Percentiles rank a stretch among this genome's conserved stretches.
phyloP scores from a whole-genome alignment of 331 rosid species.

The Dryas integrifolia region DNA sequence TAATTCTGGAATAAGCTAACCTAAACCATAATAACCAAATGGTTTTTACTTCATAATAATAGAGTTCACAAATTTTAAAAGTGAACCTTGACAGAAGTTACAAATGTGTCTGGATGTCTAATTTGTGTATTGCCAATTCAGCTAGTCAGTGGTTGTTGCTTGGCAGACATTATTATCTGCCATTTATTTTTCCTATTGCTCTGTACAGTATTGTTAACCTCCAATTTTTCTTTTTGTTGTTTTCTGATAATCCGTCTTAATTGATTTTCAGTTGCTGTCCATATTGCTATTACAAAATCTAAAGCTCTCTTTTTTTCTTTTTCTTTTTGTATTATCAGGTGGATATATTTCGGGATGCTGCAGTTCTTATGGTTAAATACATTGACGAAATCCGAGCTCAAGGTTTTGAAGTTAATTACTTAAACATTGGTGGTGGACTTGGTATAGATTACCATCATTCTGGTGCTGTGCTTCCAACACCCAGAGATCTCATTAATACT shows the following conservation, averaged over 20 bases:
- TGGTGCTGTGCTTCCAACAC: constrained; percentile 80
- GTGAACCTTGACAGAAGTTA: not conserved
- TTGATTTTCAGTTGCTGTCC: not conserved
- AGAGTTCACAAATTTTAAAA: not conserved
- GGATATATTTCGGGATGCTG: constrained; percentile 95
- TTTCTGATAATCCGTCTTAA: not conserved
- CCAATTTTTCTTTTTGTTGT: not conserved
- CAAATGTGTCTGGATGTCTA: not conserved
- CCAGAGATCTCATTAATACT: constrained; percentile 87
- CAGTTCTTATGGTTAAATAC: constrained; percentile 81
- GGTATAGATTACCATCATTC: constrained; percentile 94
- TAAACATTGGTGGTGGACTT: constrained; percentile 96
- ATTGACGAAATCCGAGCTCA: constrained; percentile 83
- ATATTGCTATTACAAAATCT: not conserved
- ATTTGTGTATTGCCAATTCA: not conserved
- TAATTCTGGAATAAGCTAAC: not conserved
- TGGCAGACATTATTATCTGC: not conserved
- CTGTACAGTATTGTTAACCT: not conserved
- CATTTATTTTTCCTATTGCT: not conserved
- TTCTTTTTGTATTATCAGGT: constrained; percentile 48
- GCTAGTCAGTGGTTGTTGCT: not conserved
- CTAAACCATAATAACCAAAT: not conserved
- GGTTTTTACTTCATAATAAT: not conserved
- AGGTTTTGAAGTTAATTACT: constrained; percentile 82
- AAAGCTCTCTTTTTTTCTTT: not conserved